Evolutionary conservation across 495 filamentous ascomycete genomes (phyloP).

Genomic region (Cairneyella variabilis): DNA sequence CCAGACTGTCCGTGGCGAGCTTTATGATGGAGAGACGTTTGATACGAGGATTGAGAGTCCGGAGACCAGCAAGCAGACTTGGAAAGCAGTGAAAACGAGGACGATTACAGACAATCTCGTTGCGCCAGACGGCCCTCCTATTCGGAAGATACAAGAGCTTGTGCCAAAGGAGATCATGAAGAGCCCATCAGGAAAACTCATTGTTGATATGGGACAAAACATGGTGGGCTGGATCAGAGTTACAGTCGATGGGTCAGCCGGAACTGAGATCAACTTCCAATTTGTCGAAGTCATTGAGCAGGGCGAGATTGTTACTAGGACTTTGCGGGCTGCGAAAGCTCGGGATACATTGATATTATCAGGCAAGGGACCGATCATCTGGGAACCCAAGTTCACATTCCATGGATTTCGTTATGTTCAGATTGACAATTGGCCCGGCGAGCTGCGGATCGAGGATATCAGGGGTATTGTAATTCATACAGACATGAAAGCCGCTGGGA

Average conservation of each 20-base stretch:
- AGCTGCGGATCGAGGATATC: slow-evolving; percentile 24
- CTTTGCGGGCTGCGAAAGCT: slow-evolving; percentile 42
- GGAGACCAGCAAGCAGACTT: slow-evolving; percentile 16
- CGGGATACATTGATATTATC: slow-evolving; percentile 38
- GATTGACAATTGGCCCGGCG: slow-evolving; percentile 40
- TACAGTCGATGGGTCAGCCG: slow-evolving; percentile 29
- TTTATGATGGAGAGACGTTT: slow-evolving; percentile 52
- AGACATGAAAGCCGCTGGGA: slow-evolving; percentile 43
- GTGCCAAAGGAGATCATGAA: slow-evolving; percentile 34
- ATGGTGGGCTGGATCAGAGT: slow-evolving; percentile 44
- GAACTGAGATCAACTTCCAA: slow-evolving; percentile 32
- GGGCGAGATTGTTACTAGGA: slow-evolving; percentile 43
- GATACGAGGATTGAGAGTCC: slow-evolving; percentile 32
- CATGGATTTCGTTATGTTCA: slow-evolving; percentile 53
- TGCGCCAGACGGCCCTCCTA: slow-evolving; percentile 12
- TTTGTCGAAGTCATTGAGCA: slow-evolving; percentile 52
- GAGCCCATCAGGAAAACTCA: slow-evolving; percentile 40
- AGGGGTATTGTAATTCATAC: slow-evolving; percentile 43
- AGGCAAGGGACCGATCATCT: slow-evolving; percentile 17
- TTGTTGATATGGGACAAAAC: slow-evolving; percentile 55
- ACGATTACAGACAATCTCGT: slow-evolving; percentile 2
- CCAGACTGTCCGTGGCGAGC: slow-evolving; percentile 39
- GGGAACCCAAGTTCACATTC: slow-evolving; percentile 47
- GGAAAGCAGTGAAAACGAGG: not conserved
- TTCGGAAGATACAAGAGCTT: slow-evolving; percentile 21